Evolutionary conservation across 345 rosid species (phyloP), one percentile per base, ranked within the genome.

Genomic region (Citrus medica): DNA sequence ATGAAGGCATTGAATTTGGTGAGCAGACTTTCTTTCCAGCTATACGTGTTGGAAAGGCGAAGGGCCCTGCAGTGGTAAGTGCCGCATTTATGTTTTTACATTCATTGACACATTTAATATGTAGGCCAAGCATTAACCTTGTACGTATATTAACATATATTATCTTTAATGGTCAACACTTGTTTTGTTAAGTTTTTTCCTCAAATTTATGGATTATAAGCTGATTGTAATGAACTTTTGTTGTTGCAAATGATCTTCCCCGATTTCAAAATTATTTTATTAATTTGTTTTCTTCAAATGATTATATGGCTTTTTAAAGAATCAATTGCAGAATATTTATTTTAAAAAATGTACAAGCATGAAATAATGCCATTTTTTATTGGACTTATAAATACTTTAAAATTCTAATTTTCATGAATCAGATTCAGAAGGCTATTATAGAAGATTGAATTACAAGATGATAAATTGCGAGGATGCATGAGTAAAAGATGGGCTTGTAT

Each of bases 11-110:
- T 56, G 93, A 92, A 75, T 92, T 91, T 88, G 99, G 99, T 53
- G 99, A 94, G 71, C 89, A 90, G 74, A 96, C 95, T 3, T 89
- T 83, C 79, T 96, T 90, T 85, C 95, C 98, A 75, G 95, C 99
- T n/a, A 66, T 96, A 66, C 74, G 61, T 71, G 88, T 93, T 81
- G 94, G 98, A 71, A 51, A 74, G 76, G 88, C 88, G 85, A 90
- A 90, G 80, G 73, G 87, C 38, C 90, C 93, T 78, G 81, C 94
- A 62, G 98, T 97, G 81, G 98, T 97, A 86, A 92, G 90, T 80
- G 63, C 16, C 63, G 4, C 24, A 13, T 22, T 74, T 33, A 30
- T 48, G 17, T 21, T 17, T 67, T 27, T 81, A 6, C 70, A 13
- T 25, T 63, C 46, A 56, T 78, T 40, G 62, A 58, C 66, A 62